Evolutionary conservation across 257 asterid species (phyloP).

Genomic region (Primulina eburnea): DNA sequence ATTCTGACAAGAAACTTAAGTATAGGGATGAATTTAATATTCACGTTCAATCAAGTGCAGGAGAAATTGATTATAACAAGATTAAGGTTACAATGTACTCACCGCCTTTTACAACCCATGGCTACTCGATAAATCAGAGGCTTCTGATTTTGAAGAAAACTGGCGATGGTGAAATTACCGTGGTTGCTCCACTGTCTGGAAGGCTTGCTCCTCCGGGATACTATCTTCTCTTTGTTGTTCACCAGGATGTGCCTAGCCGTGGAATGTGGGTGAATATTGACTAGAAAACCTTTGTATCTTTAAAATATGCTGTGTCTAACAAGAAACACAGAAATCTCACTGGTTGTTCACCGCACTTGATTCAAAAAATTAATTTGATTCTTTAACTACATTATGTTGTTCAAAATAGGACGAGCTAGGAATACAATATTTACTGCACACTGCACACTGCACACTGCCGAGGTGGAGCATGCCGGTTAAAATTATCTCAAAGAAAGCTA

Average conservation of each 20-base stretch:
- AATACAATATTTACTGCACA: neutral
- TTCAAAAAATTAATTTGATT: too few relatives aligned
- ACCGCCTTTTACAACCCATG: constrained; percentile 94
- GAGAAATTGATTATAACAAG: constrained; percentile 5
- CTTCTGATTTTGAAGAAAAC: constrained; percentile 47
- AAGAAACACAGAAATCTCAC: neutral
- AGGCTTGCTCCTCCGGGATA: constrained; percentile 86
- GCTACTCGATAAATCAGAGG: constrained; percentile 81
- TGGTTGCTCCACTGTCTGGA: constrained; percentile 67
- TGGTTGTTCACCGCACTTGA: neutral
- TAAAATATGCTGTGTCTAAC: neutral
- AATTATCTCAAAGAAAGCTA: neutral
- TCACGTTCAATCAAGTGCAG: constrained; percentile 8
- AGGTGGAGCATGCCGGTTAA: neutral
- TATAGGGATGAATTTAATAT: constrained; percentile 47
- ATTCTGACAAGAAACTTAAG: constrained; percentile 28
- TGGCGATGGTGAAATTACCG: constrained; percentile 28
- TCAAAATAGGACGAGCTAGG: neutral
- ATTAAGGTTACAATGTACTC: constrained; percentile 69
- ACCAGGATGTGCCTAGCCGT: constrained; percentile 70
- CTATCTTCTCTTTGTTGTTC: constrained; percentile 70
- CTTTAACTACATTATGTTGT: neutral
- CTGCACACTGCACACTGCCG: neutral
- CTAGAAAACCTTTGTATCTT: neutral
- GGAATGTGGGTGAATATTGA: constrained; percentile 75